Evolutionary conservation across 2,329 filamentous ascomycete species (phyloP), one percentile per base, ranked within the genome.

Genomic region (Sporothrix humicola): DNA sequence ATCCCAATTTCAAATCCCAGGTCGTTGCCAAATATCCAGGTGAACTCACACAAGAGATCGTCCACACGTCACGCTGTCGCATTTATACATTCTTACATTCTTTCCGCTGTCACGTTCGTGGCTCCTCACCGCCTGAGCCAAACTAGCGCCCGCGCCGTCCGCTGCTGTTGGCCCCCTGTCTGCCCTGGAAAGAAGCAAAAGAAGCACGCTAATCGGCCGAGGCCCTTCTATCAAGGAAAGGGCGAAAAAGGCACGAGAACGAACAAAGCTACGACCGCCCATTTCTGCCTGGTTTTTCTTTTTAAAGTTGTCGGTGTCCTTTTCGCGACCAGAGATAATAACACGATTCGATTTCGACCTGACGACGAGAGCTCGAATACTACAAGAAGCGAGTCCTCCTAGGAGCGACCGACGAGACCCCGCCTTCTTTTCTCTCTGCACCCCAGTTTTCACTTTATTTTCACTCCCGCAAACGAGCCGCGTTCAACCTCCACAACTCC

Each of bases 211-310:
- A 66, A 15, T 31, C 12, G 61, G 42, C 42, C 61, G 61, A 23
- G n/a, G 59, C 61, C 42, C 12, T 48, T 42, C 42, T 23, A 10
- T 26, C 42, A 17, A 48, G 5, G 5, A 12, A 66, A 59, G 13
- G 2, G 9, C 52, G 31, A 37, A 37, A 37, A 37, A 20, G 58
- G 26, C 37, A 20, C 42, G 17, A 65, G 20, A 65, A 12, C 44
- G 17, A 50, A 61, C 59, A 48, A 31, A 26, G 37, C 63, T 58
- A 52, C 71, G 42, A 72, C 61, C 48, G 23, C 71, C 61, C 61
- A 65, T 56, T 68, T 73, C 71, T 69, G 71, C 63, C 71, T 69
- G 63, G 13, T 52, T 52, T 52, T 31, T 17, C 20, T 66, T 50
- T 65, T 68, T 56, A 3, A 23, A 17, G 9, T 26, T 26, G 10